Evolutionary conservation across 345 rosid genomes (phyloP).

Genomic region (Cardamine resedifolia): DNA sequence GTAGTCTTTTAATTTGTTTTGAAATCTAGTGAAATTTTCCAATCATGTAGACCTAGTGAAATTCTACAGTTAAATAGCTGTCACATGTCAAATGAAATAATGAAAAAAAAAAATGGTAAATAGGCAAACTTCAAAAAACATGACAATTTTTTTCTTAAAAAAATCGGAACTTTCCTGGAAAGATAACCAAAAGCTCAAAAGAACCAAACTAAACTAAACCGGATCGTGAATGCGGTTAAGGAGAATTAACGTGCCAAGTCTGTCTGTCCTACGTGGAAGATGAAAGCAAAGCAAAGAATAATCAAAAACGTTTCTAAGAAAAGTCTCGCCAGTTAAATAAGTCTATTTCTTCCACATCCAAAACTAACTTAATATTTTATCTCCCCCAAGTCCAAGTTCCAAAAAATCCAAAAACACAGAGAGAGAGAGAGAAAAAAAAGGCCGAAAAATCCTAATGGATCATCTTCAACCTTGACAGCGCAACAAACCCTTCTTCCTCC

Average conservation of each 20-base stretch:
- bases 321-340: constrained; percentile 20
- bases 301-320: constrained; percentile 12
- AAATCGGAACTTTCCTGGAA: too few relatives aligned
- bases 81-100: not conserved
- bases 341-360: constrained; percentile 20
- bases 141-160: too few relatives aligned
- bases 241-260: not conserved
- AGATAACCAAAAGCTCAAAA: too few relatives aligned
- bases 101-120: not conserved
- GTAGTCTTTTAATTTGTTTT: constrained; percentile 10
- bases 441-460: constrained; percentile 12
- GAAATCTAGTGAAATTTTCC: not conserved
- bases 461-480: constrained; percentile 35
- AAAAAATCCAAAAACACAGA: not conserved
- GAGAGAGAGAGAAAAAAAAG: not conserved
- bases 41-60: not conserved
- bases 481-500: not conserved
- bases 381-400: constrained; percentile 38
- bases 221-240: not conserved
- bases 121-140: not conserved
- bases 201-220: not conserved
- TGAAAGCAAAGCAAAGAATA: constrained; percentile 35
- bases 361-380: constrained; percentile 2
- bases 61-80: not conserved
- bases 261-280: constrained; percentile 26